Evolutionary conservation across 2,329 filamentous ascomycete genomes (phyloP).

Genomic region (Cercospora berteroae): DNA sequence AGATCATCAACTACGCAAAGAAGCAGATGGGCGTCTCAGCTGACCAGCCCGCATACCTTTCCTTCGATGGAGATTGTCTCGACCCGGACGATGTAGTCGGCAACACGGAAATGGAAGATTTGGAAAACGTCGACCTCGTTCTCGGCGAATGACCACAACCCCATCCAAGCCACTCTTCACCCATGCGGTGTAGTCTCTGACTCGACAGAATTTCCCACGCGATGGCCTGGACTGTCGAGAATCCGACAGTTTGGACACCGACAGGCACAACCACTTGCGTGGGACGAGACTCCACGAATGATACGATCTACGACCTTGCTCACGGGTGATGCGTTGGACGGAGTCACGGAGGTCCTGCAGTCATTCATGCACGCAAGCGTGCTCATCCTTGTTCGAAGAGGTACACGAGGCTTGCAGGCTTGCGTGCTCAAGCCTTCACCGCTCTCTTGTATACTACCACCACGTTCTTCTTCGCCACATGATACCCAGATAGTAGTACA

Average conservation of each 20-base stretch:
- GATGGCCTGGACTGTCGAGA: conserved; percentile 1
- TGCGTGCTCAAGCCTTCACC: conserved; percentile 6
- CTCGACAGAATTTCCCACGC: conserved; percentile 2
- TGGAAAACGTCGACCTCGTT: conserved; percentile 73
- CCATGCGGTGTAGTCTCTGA: neutral
- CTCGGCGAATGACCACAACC: conserved; percentile 47
- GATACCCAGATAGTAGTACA: conserved; percentile 10
- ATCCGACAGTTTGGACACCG: conserved; percentile 8
- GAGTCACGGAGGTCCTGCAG: neutral
- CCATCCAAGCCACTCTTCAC: neutral
- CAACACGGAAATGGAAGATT: conserved; percentile 70
- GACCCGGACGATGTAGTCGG: conserved; percentile 59
- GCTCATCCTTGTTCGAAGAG: conserved; percentile 8
- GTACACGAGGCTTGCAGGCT: neutral
- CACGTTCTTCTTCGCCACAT: neutral
- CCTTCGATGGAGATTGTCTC: conserved; percentile 74
- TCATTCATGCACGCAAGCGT: conserved; percentile 1
- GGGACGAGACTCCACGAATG: conserved; percentile 10
- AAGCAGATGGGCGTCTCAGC: conserved; percentile 52
- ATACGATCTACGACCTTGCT: conserved; percentile 10
- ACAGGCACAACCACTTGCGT: conserved; percentile 6
- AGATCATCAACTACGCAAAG: conserved; percentile 63
- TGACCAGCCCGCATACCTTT: conserved; percentile 58
- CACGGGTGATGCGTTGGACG: conserved; percentile 11
- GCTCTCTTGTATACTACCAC: conserved; percentile 4